Base-by-base conservation (phyloP, 345 rosid species). In the Fremontodendron californicum region DNA sequence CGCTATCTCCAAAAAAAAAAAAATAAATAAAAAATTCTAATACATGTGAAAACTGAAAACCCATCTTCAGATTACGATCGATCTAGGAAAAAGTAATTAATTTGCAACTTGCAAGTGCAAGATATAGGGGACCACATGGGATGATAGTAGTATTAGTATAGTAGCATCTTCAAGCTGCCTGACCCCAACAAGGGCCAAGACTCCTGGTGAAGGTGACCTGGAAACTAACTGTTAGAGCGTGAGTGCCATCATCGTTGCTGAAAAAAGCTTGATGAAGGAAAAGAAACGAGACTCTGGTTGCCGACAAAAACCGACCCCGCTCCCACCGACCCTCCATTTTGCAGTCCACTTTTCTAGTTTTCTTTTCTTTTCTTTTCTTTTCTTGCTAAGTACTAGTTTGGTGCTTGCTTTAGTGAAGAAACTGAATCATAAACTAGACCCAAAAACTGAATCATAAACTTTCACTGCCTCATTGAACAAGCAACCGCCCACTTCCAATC, bases 211-310 rank as follows among this genome's bases (percentile, higher is more conserved):
- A 45, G 23, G 55, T 16, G 57, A 46, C 73, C 39, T 46, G 23
- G 57, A 29, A 69, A 69, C 73, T 25, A 67, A 67, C 72, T 46
- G 16, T 27, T 69, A 69, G 21, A 42, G 37, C 54, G 55, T 68
- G 55, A 16, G 21, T 25, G 21, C 55, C 33, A 21, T 5, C 71
- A 67, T 42, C 51, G 5, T 42, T 42, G 33, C 18, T 21, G 71
- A 67, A 67, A 52, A 29, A 21, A 40, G 29, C 49, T 2, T 0
- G 16, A 27, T 10, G 25, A 13, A 23, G 25, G 10, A 58, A 12
- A 57, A 25, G 16, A 58, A 58, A 5, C 33, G 33, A 25, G 3
- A 29, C 37, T 60, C 12, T 60, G 37, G 4, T 60, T 60, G 29
- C 65, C 35, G 29, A 35, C 51, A 6, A 23, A 40, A 67, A 42